A percentile compares a stretch with the other conserved stretches of the same genome.
Conservation (phyloP, 768 basidiomycete species). For the Leccinellum rugosiceps region DNA sequence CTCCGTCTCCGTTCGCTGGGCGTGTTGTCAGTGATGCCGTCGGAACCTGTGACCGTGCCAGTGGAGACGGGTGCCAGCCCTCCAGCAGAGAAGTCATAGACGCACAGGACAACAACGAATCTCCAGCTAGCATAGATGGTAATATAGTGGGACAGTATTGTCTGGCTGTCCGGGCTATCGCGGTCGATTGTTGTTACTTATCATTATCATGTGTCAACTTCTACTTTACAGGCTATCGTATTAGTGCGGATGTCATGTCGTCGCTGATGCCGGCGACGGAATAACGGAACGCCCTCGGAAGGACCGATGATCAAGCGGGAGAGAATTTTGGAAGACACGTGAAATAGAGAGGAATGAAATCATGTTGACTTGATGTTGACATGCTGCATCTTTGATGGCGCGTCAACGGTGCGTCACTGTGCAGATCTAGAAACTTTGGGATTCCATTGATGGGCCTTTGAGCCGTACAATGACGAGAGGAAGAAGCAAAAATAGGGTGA, state of each 20-base stretch:
- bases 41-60: conserved; percentile 21
- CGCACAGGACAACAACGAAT: background rate
- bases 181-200: conserved; percentile 9
- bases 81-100: conserved; percentile 16
- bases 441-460: background rate
- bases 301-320: background rate
- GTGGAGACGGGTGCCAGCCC: conserved; percentile 11
- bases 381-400: background rate
- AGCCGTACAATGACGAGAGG: background rate
- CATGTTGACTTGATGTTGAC: too few species aligned
- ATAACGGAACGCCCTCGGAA: conserved; percentile 7
- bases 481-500: too few species aligned
- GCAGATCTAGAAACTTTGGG: background rate
- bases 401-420: background rate
- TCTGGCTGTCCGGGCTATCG: background rate
- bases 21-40: conserved; percentile 11
- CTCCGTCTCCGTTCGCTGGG: background rate
- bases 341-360: background rate
- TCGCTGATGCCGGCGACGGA: background rate
- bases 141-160: background rate
- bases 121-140: conserved; percentile 4
- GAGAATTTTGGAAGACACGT: background rate
- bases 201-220: conserved; percentile 18
- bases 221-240: conserved; percentile 1
- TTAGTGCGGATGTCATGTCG: background rate